Evolutionary conservation across 129 eudicot genomes (phyloP).

Genomic region (Artemisia annua): DNA sequence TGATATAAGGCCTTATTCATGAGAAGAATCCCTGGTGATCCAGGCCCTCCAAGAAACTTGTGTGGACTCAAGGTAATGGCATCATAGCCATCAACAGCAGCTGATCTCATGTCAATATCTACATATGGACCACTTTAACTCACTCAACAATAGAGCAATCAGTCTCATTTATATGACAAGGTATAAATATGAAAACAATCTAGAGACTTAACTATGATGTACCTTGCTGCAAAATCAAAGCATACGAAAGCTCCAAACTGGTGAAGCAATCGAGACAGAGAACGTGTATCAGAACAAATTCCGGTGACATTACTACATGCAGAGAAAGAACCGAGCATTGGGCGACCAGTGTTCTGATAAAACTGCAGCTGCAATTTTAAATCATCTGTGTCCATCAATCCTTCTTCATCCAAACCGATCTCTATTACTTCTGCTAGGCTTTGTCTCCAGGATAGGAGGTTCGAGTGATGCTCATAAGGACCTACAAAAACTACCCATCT

Average conservation of each 20-base stretch:
- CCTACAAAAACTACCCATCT: slow-evolving; percentile 93
- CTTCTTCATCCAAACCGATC: slow-evolving; percentile 54
- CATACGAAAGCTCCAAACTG: slow-evolving; percentile 67
- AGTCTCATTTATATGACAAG: not conserved
- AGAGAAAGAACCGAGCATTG: slow-evolving; percentile 77
- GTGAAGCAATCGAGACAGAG: slow-evolving; percentile 62
- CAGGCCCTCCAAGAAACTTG: slow-evolving; percentile 43
- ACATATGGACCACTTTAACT: slow-evolving; percentile 58
- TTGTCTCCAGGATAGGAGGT: slow-evolving; percentile 75
- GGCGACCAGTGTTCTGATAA: slow-evolving; percentile 43
- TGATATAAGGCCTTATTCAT: slow-evolving; percentile 60
- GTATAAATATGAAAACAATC: not conserved
- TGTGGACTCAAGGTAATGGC: slow-evolving; percentile 75
- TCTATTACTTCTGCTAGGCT: slow-evolving; percentile 86
- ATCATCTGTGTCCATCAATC: slow-evolving; percentile 50
- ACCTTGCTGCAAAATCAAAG: slow-evolving; percentile 87
- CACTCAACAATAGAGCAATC: not conserved
- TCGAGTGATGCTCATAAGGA: slow-evolving; percentile 89
- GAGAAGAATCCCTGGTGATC: slow-evolving; percentile 61
- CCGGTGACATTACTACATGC: slow-evolving; percentile 97
- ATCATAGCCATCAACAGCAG: slow-evolving; percentile 73
- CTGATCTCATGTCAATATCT: slow-evolving; percentile 79
- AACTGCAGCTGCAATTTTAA: slow-evolving; percentile 33
- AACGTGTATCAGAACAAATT: slow-evolving; percentile 47
- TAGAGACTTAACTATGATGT: not conserved